These are phyloP conservation scores for Pseudocercospora fuligena DNA, from an alignment of 2,329 filamentous ascomycete genomes.

Conservation along the genomic window DNA sequence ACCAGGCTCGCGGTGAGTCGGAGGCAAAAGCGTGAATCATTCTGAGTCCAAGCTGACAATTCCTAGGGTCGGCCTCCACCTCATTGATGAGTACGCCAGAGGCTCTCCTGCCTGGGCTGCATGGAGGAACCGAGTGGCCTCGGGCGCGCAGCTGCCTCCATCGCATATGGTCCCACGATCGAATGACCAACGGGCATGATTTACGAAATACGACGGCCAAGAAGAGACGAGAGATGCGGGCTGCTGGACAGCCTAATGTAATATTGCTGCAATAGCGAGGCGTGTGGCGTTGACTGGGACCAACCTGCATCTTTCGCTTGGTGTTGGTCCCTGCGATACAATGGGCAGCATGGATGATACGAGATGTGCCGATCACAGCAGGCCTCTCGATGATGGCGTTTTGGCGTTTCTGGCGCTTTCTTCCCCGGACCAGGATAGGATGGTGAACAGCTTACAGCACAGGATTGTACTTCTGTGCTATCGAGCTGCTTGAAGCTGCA, in stretches of 20 bases:
- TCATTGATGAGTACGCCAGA: conserved; percentile 49
- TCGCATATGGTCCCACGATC: conserved; percentile 8
- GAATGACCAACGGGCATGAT: conserved; percentile 11
- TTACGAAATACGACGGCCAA: conserved; percentile 13
- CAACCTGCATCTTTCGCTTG: neutral
- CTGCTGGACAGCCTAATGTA: conserved; percentile 18
- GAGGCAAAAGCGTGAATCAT: neutral
- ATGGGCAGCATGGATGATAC: neutral
- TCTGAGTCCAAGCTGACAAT: conserved; percentile 22
- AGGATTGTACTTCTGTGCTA: neutral
- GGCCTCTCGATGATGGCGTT: neutral
- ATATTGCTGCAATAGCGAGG: conserved; percentile 8
- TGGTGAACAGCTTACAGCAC: neutral
- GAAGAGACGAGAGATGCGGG: conserved; percentile 5
- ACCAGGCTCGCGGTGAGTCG: conserved; percentile 26
- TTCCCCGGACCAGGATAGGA: neutral
- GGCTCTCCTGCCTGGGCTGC: conserved; percentile 37
- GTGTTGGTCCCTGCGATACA: neutral
- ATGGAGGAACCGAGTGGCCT: conserved; percentile 26
- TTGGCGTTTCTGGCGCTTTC: neutral
- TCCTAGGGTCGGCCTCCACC: conserved; percentile 44
- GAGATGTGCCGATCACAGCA: neutral
- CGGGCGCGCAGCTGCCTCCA: neutral
- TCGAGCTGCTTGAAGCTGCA: neutral
- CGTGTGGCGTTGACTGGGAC: neutral